Evolutionary conservation across 2,329 filamentous ascomycete genomes (phyloP).

Genomic region (Sphaceloma murrayae): DNA sequence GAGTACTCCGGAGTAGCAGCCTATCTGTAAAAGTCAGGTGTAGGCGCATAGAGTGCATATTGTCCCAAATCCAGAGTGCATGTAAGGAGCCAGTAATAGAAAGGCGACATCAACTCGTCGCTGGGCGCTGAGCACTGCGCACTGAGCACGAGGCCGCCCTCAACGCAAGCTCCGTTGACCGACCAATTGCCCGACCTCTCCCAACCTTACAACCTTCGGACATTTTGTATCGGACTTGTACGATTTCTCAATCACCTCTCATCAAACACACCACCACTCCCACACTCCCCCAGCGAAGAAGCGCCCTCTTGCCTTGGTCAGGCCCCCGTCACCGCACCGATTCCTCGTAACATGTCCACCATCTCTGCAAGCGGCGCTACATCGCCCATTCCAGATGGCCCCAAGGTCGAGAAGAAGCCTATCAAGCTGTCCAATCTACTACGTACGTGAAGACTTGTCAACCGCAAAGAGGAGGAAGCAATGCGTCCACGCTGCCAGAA

Average conservation of each 20-base stretch:
- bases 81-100: no score
- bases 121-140: no score
- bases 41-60: no score
- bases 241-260: conserved; percentile 21
- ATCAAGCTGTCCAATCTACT: conserved; percentile 99
- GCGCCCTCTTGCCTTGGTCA: conserved; percentile 93
- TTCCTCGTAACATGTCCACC: conserved; percentile 36
- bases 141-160: no score
- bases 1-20: no score
- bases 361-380: conserved; percentile 30
- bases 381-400: conserved; percentile 41
- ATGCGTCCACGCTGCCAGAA: no score
- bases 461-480: neutral
- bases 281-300: conserved; percentile 55
- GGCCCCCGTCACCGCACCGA: conserved; percentile 59
- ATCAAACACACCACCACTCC: conserved; percentile 21
- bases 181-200: no score
- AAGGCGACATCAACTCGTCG: no score
- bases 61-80: no score
- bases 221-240: no score
- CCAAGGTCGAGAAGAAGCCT: conserved; percentile 90
- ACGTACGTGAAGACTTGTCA: conserved; percentile 38
- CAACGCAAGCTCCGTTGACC: conserved; percentile 21
- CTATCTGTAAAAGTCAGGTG: no score
- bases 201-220: no score